Conservation (phyloP, 495 filamentous ascomycete genomes). For the Trichoderma reesei region DNA sequence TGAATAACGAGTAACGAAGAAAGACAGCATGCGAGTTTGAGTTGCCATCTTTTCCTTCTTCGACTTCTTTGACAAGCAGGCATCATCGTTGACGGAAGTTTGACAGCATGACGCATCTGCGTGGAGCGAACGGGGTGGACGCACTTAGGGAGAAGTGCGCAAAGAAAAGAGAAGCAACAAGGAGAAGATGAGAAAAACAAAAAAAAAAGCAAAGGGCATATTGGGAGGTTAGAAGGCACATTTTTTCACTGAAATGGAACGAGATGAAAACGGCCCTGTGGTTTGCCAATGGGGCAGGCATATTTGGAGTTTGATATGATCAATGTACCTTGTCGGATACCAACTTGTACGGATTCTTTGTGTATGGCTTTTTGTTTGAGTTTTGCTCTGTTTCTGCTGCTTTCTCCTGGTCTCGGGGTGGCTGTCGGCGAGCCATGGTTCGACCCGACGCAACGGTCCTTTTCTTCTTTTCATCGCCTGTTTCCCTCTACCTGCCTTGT, state of each 20-base stretch:
- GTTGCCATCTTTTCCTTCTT: neutral
- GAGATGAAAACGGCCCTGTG: neutral
- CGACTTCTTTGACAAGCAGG: neutral
- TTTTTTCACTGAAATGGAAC: neutral
- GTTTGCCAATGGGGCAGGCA: neutral
- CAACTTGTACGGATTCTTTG: neutral
- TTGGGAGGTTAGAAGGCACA: neutral
- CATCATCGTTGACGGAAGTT: neutral
- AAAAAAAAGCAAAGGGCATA: neutral
- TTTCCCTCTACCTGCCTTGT: neutral
- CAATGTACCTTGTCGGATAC: conserved; percentile 8
- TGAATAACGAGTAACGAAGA: neutral
- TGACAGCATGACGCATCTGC: neutral
- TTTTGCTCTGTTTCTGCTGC: neutral
- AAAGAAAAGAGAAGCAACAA: neutral
- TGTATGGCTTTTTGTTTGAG: neutral
- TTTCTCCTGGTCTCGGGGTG: neutral
- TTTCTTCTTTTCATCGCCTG: neutral
- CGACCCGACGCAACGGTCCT: neutral
- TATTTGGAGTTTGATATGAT: conserved; percentile 2
- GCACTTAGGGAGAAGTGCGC: neutral
- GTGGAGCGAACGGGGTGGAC: neutral
- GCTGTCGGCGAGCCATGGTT: neutral
- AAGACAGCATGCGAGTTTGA: neutral
- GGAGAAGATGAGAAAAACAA: neutral